Percentiles rank a stretch among this genome's conserved stretches.
Evolutionary conservation across 495 filamentous ascomycete genomes (phyloP).

Genomic region (Annulohypoxylon nitens): DNA sequence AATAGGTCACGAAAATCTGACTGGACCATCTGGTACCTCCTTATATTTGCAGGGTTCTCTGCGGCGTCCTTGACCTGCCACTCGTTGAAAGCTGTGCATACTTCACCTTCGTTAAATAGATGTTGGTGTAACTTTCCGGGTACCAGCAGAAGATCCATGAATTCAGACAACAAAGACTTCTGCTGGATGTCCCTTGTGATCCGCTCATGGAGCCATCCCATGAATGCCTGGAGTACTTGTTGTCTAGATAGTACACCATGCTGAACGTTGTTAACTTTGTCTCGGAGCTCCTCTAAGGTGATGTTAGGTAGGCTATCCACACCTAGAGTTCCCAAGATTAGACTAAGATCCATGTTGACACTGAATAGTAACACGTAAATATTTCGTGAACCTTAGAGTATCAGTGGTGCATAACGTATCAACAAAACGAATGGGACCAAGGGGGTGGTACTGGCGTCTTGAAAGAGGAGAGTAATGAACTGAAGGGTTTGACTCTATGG

Average conservation of each 20-base stretch:
- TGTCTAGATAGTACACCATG: slow-evolving; percentile 14
- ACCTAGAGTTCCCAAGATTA: neutral
- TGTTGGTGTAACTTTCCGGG: slow-evolving; percentile 13
- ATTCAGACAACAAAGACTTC: slow-evolving; percentile 32
- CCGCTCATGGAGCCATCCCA: slow-evolving; percentile 54
- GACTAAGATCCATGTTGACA: slow-evolving; percentile 31
- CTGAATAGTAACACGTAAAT: neutral
- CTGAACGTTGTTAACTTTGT: slow-evolving; percentile 22
- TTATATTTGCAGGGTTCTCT: slow-evolving; percentile 36
- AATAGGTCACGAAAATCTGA: slow-evolving; percentile 40
- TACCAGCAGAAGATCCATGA: slow-evolving; percentile 35
- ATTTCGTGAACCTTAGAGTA: neutral
- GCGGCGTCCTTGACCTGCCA: slow-evolving; percentile 45
- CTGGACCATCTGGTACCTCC: slow-evolving; percentile 47
- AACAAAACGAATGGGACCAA: neutral
- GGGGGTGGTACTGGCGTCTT: neutral
- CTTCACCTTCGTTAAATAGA: slow-evolving; percentile 26
- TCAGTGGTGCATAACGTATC: neutral
- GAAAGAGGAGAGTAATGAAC: neutral
- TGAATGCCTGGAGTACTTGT: slow-evolving; percentile 40
- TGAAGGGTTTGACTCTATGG: neutral
- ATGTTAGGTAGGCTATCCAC: slow-evolving; percentile 25
- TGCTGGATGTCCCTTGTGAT: slow-evolving; percentile 49
- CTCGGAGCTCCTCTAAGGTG: slow-evolving; percentile 41
- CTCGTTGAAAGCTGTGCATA: slow-evolving; percentile 46